Percentiles rank a stretch among this genome's conserved stretches.
Evolutionary conservation across 176 grass and related monocot genomes (phyloP).

Genomic region (Oryza meyeriana): DNA sequence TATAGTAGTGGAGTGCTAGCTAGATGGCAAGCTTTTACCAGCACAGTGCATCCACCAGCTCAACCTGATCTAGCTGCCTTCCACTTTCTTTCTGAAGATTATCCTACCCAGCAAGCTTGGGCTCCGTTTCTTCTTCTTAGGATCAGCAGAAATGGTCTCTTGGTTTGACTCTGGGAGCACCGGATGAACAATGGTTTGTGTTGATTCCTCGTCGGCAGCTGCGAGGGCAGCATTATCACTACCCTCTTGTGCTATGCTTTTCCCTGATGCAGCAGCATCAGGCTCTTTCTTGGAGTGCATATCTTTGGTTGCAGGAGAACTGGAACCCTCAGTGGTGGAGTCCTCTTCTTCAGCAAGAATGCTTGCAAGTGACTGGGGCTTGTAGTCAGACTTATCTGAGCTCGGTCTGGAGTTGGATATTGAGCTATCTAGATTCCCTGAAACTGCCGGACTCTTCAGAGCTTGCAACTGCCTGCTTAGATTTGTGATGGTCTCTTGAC

Average conservation of each 20-base stretch:
- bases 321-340: background rate
- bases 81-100: constrained; percentile 50
- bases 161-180: background rate
- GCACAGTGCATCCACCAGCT: background rate
- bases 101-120: constrained; percentile 60
- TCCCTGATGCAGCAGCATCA: background rate
- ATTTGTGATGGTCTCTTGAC: constrained; percentile 64
- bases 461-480: constrained; percentile 61
- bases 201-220: background rate
- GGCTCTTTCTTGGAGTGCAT: constrained; percentile 4
- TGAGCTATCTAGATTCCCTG: constrained; percentile 11
- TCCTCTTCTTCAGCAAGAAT: constrained; percentile 28
- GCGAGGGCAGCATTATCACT: background rate
- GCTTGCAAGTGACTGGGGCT: constrained; percentile 40
- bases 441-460: constrained; percentile 31
- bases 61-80: background rate
- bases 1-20: background rate
- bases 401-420: constrained; percentile 1
- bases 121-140: constrained; percentile 54
- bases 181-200: background rate
- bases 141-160: background rate
- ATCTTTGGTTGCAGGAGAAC: background rate
- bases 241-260: background rate
- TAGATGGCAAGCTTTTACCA: background rate
- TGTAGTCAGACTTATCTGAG: constrained; percentile 27